Evolutionary conservation across 1,139 yeast genomes (phyloP).

Genomic region (Nakaseomyces glabratus): DNA sequence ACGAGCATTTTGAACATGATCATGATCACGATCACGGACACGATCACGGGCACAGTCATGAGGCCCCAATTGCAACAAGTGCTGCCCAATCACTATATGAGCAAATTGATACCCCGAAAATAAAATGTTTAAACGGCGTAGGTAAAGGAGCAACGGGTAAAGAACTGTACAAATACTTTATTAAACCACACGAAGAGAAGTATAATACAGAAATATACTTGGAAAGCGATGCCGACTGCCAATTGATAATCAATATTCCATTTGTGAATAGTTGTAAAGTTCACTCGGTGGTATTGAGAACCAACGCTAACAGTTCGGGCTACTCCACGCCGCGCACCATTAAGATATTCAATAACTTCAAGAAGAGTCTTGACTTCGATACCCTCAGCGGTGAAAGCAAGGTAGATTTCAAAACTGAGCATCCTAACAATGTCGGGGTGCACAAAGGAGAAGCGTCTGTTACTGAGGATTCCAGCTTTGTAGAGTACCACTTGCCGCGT

Average conservation of each 20-base stretch:
- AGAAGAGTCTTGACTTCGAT: conserved; percentile 61
- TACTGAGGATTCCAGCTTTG: conserved; percentile 47
- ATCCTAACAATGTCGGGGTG: conserved; percentile 54
- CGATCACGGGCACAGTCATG: conserved; percentile 35
- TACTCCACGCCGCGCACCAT: conserved; percentile 60
- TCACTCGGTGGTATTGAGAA: conserved; percentile 61
- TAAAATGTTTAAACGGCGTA: conserved; percentile 57
- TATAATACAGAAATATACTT: conserved; percentile 42
- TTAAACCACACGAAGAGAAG: conserved; percentile 36
- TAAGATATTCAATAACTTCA: conserved; percentile 60
- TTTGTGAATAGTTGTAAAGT: conserved; percentile 70
- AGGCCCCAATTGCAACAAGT: conserved; percentile 67
- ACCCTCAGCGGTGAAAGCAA: conserved; percentile 39
- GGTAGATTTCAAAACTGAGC: conserved; percentile 47
- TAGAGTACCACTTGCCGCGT: conserved; percentile 76
- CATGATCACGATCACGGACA: conserved; percentile 30
- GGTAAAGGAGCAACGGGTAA: conserved; percentile 35
- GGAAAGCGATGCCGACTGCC: conserved; percentile 75
- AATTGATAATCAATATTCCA: conserved; percentile 67
- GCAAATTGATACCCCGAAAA: conserved; percentile 51
- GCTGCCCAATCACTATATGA: conserved; percentile 58
- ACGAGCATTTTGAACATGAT: conserved; percentile 28
- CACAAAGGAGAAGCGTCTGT: conserved; percentile 29
- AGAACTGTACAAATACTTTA: conserved; percentile 48
- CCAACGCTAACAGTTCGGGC: conserved; percentile 35